Percentiles rank a stretch among this genome's conserved stretches.
Conservation (phyloP, 352 stramenopile genomes). For the Globisporangium polare region DNA sequence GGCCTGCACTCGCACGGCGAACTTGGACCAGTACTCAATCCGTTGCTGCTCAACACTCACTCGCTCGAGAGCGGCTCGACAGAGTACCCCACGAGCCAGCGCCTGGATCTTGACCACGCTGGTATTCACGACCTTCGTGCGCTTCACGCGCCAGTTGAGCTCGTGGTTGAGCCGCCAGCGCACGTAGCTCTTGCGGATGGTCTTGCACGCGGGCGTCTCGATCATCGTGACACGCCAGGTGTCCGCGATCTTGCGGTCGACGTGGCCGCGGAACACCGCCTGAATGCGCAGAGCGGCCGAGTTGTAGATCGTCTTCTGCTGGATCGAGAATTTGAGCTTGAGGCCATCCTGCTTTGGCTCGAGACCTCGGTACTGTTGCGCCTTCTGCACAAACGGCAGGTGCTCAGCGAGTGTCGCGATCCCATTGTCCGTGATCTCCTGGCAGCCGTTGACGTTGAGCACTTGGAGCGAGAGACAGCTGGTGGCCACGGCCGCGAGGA, state of each 20-base stretch:
- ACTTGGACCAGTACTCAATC: slow-evolving; percentile 30
- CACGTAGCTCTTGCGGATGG: slow-evolving; percentile 50
- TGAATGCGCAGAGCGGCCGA: slow-evolving; percentile 72
- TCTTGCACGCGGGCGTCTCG: slow-evolving; percentile 38
- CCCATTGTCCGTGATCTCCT: slow-evolving; percentile 74
- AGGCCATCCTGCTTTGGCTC: slow-evolving; percentile 48
- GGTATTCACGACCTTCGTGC: slow-evolving; percentile 24
- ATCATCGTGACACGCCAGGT: slow-evolving; percentile 56
- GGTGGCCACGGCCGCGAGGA: slow-evolving; percentile 51
- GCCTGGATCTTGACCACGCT: slow-evolving; percentile 58
- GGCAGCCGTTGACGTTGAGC: slow-evolving; percentile 69
- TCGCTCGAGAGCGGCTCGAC: slow-evolving; percentile 28
- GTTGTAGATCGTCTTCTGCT: slow-evolving; percentile 69
- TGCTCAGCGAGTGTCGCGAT: slow-evolving; percentile 63
- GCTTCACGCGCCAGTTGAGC: slow-evolving; percentile 28
- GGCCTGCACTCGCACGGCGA: slow-evolving; percentile 52
- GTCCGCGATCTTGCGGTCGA: slow-evolving; percentile 40
- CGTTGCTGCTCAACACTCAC: slow-evolving; percentile 30
- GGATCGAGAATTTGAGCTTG: slow-evolving; percentile 64
- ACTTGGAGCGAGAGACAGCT: slow-evolving; percentile 53
- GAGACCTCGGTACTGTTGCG: slow-evolving; percentile 50
- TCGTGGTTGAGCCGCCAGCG: slow-evolving; percentile 41
- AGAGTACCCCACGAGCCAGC: slow-evolving; percentile 45
- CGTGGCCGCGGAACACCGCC: slow-evolving; percentile 53
- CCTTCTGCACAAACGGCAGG: slow-evolving; percentile 62